phyloP scores from a whole-genome alignment of 441 rosid genomes.

The Eruca vesicaria region DNA sequence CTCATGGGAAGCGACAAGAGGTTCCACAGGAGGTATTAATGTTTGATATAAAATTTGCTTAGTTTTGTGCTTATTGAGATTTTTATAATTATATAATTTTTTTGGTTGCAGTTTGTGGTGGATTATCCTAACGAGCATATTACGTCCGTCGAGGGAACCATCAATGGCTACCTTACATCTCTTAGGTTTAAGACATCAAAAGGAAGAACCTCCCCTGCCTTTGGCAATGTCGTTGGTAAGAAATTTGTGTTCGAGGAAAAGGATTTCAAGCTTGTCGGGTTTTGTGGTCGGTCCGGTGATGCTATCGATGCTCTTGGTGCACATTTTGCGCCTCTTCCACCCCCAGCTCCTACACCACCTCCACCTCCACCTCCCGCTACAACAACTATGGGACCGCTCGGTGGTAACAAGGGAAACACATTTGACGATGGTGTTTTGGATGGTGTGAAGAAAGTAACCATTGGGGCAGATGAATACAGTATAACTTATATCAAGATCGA shows the following conservation, averaged over 20 bases:
- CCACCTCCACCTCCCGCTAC: background rate
- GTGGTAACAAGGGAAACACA: background rate
- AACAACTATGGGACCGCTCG: background rate
- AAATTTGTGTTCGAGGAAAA: conserved; percentile 20
- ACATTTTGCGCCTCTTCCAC: conserved; percentile 12
- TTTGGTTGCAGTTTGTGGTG: conserved; percentile 27
- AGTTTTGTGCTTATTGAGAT: background rate
- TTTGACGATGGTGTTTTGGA: background rate
- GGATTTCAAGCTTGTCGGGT: conserved; percentile 23
- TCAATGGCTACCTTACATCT: conserved; percentile 15
- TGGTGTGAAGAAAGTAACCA: background rate
- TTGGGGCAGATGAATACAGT: background rate
- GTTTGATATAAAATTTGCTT: background rate
- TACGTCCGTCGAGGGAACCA: background rate
- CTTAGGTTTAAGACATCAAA: conserved; percentile 26
- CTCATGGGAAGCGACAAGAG: conserved; percentile 24
- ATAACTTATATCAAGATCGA: background rate
- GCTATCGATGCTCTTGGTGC: conserved; percentile 26
- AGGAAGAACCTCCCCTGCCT: conserved; percentile 20
- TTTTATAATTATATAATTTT: too few relatives aligned
- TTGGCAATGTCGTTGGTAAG: conserved; percentile 22
- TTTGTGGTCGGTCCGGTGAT: conserved; percentile 27
- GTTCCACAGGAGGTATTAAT: conserved; percentile 17
- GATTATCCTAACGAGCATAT: conserved; percentile 30
- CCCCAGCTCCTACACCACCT: too few relatives aligned